Base-by-base conservation (phyloP, 768 basidiomycete species). In the Austroboletus festivus region DNA sequence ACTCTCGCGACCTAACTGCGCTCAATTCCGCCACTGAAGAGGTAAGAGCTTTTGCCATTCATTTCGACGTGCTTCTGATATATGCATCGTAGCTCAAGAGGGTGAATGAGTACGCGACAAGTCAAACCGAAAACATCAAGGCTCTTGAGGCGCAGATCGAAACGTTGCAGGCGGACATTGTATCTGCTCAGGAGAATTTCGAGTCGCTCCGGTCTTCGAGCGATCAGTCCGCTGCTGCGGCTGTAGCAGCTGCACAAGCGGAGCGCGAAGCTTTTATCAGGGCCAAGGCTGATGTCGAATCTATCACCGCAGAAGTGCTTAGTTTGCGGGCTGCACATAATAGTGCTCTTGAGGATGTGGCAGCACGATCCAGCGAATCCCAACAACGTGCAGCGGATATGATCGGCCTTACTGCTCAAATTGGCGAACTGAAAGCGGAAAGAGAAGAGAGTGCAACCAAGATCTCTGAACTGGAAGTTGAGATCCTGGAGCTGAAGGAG, bases 391-490 rank as follows among this genome's bases (percentile, higher is more conserved):
- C 70, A 12, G 67, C 74, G 5, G 70, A 71, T 40, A 65, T 62
- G 2, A 72, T 73, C 20, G 58, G 63, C 7, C 72, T 88, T 19
- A 68, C 74, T 44, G 55, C 71, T 3, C 79, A 85, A 57, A 51
- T 89, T 12, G 65, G 62, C 4, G 69, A 68, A 26, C 71, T 89
- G 51, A 81, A 79, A 62, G 63, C 62, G 12, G 85, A 88, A 66
- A 84, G 81, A 58, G 86, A 86, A 58, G 88, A 89, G 49, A 81
- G 71, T 35, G 78, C 82, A 9, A 73, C 70, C 59, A 89, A 83
- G 65, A 71, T 91, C 4, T 88, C 86, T 0, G 89, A 93, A 58
- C 72, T 90, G 21, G 90, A 93, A 69, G 70, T 93, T 42, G 88
- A 92, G 62, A 76, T 90, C 35, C 65, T 91, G 48, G 89, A 92